These are phyloP conservation scores for Pseudomonodictys pantanalensis DNA, from an alignment of 495 filamentous ascomycete genomes.

Conservation along the genomic window DNA sequence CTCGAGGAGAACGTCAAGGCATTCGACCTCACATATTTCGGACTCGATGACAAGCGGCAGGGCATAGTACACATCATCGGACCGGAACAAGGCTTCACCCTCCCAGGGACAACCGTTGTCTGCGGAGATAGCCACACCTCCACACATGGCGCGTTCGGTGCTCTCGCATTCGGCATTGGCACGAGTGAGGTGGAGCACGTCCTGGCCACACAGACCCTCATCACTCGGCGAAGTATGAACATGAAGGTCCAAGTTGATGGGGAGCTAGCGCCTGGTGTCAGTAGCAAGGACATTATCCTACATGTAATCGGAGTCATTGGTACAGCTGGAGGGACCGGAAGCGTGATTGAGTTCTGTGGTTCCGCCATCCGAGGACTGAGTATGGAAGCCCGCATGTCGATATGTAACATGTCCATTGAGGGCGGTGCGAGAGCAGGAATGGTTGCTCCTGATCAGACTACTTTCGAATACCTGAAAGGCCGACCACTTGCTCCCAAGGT, in stretches of 20 bases:
- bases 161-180: slow-evolving; percentile 95
- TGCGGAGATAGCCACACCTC: slow-evolving; percentile 98
- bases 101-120: slow-evolving; percentile 94
- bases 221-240: slow-evolving; percentile 94
- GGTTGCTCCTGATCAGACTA: slow-evolving; percentile 91
- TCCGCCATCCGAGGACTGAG: slow-evolving; percentile 84
- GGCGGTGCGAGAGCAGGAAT: slow-evolving; percentile 92
- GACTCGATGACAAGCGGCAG: slow-evolving; percentile 91
- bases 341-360: slow-evolving; percentile 95
- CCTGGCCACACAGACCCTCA: slow-evolving; percentile 89
- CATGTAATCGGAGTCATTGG: slow-evolving; percentile 92
- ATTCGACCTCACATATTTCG: slow-evolving; percentile 96
- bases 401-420: slow-evolving; percentile 99
- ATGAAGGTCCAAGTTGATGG: slow-evolving; percentile 97
- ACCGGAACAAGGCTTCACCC: slow-evolving; percentile 98
- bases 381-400: slow-evolving; percentile 98
- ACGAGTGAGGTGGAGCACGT: slow-evolving; percentile 99
- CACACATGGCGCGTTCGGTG: slow-evolving; percentile 94
- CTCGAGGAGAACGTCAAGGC: slow-evolving; percentile 96
- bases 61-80: slow-evolving; percentile 98
- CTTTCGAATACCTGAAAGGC: slow-evolving; percentile 91
- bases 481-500: slow-evolving; percentile 81
- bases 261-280: slow-evolving; percentile 83
- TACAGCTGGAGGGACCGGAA: slow-evolving; percentile 89
- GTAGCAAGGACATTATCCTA: slow-evolving; percentile 93